Evolutionary conservation across 2,329 filamentous ascomycete species (phyloP), one percentile per base, ranked within the genome.

Genomic region (Achaetomium macrosporum): DNA sequence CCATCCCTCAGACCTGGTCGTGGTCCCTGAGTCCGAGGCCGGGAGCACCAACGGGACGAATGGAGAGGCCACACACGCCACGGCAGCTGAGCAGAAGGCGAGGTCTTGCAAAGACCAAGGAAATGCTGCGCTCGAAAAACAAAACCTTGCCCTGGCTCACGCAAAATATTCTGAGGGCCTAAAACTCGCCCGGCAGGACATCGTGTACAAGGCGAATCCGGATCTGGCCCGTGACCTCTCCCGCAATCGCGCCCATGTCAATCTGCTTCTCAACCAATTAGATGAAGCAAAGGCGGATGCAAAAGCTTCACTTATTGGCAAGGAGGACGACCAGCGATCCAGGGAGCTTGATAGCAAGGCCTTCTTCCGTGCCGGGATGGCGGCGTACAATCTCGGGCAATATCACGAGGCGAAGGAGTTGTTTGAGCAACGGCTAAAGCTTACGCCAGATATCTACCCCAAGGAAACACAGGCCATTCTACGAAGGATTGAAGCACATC

Each of bases 201-300:
- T 29, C 15, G 2, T 33, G 11, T 10, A n/a, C 16, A 11, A 15
- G 29, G 11, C 45, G 9, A 19, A 46, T 7, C 19, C 44, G 5
- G 30, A 37, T 11, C 45, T 49, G 5, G 8, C 35, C 15, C 45
- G 29, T 1, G 51, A 53, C 25, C 45, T 53, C 1, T 16, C 16
- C 33, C 51, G 51, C 33, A 53, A 53, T 41, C 45, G 51, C 25
- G 45, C 45, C 3, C 51, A 49, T 29, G 51, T 47, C 16, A 49
- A 49, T 33, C 45, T 53, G 2, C 40, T 53, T 6, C 45, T 53
- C 1, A 5, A 2, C 1, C 40, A 41, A 10, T 29, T 29, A 13
- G 35, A 43, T 16, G 51, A 35, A 29, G 51, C 45, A 1, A 11
- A 29, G 5, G n/a, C 39, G 9, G 51, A 53, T 29, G 51, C 51